phyloP scores from a whole-genome alignment of 306 rosid species.

The Nissolia schottii region DNA sequence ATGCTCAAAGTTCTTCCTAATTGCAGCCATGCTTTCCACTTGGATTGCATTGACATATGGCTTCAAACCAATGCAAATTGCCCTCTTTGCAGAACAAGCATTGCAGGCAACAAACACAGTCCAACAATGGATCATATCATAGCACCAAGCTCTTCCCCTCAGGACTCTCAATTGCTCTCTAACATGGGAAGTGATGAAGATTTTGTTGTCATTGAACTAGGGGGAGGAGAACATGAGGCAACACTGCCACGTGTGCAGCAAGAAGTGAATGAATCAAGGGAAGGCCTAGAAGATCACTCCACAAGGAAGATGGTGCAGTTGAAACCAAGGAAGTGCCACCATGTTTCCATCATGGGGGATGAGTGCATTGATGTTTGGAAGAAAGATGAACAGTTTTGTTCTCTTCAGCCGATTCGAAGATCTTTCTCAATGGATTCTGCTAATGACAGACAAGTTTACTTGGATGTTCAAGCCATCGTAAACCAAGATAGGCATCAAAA shows the following conservation, averaged over 20 bases:
- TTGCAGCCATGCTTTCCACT: constrained; percentile 61
- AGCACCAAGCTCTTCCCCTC: constrained; percentile 86
- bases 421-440: constrained; percentile 79
- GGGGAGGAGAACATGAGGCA: constrained; percentile 37
- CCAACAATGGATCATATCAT: constrained; percentile 35
- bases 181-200: constrained; percentile 62
- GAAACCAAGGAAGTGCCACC: constrained; percentile 45
- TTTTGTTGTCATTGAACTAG: constrained; percentile 66
- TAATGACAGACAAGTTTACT: constrained; percentile 42
- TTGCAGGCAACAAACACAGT: constrained; percentile 31
- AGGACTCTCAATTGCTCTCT: constrained; percentile 48
- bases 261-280: constrained; percentile 34
- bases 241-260: constrained; percentile 29
- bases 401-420: constrained; percentile 55
- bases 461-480: constrained; percentile 41
- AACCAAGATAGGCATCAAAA: constrained; percentile 20
- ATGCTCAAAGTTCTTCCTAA: constrained; percentile 46
- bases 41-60: constrained; percentile 69
- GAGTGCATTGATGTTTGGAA: constrained; percentile 62
- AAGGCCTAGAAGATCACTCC: constrained; percentile 18
- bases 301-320: constrained; percentile 32
- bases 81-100: constrained; percentile 64
- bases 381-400: constrained; percentile 49
- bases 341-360: constrained; percentile 62
- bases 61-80: constrained; percentile 57